Conservation (phyloP, 2,329 filamentous ascomycete genomes). For the Diaporthe aspalathi region DNA sequence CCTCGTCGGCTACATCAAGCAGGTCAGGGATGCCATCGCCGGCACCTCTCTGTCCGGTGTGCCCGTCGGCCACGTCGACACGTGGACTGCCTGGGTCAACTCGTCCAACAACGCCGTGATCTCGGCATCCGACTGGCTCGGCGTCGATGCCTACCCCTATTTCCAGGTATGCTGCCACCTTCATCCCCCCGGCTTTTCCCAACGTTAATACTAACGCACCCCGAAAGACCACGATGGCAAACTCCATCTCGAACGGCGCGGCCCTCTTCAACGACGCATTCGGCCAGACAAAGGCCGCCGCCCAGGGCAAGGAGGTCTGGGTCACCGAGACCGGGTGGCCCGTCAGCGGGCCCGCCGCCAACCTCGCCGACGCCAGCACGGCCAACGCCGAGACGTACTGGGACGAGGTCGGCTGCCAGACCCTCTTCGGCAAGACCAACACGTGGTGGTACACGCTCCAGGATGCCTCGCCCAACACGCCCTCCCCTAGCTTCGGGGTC, state of each 20-base stretch:
- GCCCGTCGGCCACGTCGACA: slow-evolving; percentile 86
- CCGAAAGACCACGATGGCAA: slow-evolving; percentile 71
- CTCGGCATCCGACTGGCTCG: slow-evolving; percentile 79
- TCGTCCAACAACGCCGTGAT: slow-evolving; percentile 77
- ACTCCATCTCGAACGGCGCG: slow-evolving; percentile 73
- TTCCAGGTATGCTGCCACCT: slow-evolving; percentile 55
- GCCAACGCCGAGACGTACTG: slow-evolving; percentile 83
- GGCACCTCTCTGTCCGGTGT: slow-evolving; percentile 69
- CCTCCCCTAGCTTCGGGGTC: slow-evolving; percentile 78
- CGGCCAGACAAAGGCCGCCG: slow-evolving; percentile 66
- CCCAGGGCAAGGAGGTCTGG: slow-evolving; percentile 45
- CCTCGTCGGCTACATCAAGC: slow-evolving; percentile 76
- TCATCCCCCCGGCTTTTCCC: too few species aligned
- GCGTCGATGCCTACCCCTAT: slow-evolving; percentile 88
- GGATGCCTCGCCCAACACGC: slow-evolving; percentile 70
- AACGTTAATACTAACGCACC: slow-evolving; percentile 44
- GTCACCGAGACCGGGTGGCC: slow-evolving; percentile 40
- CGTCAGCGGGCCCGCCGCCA: slow-evolving; percentile 32
- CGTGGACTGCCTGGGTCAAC: slow-evolving; percentile 86
- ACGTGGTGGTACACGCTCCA: slow-evolving; percentile 84
- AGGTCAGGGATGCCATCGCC: slow-evolving; percentile 72
- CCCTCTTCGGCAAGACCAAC: slow-evolving; percentile 70
- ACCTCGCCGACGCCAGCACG: slow-evolving; percentile 34
- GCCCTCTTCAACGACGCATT: slow-evolving; percentile 76
- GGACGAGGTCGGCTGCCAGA: slow-evolving; percentile 78